Base-by-base conservation (phyloP, 495 filamentous ascomycete genomes). In the Aspergillus saccharolyticus region DNA sequence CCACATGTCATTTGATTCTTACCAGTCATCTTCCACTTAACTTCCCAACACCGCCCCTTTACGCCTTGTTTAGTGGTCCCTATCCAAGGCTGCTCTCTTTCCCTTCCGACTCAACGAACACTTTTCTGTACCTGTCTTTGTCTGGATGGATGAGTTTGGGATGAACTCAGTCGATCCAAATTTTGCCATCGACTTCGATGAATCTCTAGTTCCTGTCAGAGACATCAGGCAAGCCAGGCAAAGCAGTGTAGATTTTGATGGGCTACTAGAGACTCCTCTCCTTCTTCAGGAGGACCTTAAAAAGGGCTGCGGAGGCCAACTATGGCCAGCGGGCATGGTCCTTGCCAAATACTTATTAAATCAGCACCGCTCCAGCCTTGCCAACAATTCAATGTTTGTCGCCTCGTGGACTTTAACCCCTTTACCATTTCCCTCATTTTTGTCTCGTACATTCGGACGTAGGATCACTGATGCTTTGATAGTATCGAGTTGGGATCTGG, bases 401-500 rank as follows among this genome's bases (percentile, higher is more conserved):
- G 53, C 53, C 52, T 48, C 55, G 52, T 47, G 44, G 25, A 22
- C 52, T 55, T 48, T 53, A 39, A 42, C 16, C 44, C 42, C 30
- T 25, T 53, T 30, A 52, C 1, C 15, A 18, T 20, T 25, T 54
- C 2, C 19, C 14, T 17, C 56, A 49, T 52, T 28, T 55, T 42
- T 0, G 52, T 59, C 57, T 17, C 54, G 47, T 25, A 53, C 30
- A 22, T 20, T 20, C 22, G 19, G 25, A 28, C 42, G 9, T 43
- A 25, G 19, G 1, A 44, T 43, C 8, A 21, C 53, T 43, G 25
- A 28, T 17, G 16, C n/a, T 20, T 56, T 46, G 21, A 45, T 70
- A 97, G 94, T 69, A 75, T 97, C 66, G 94, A 97, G 72, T 78
- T 98, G 45, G 94, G 94, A 52, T 90, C 94, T 59, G 94, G 94